Conservation (phyloP, 73 alveolate species). For the Tetrahymena thermophila region DNA sequence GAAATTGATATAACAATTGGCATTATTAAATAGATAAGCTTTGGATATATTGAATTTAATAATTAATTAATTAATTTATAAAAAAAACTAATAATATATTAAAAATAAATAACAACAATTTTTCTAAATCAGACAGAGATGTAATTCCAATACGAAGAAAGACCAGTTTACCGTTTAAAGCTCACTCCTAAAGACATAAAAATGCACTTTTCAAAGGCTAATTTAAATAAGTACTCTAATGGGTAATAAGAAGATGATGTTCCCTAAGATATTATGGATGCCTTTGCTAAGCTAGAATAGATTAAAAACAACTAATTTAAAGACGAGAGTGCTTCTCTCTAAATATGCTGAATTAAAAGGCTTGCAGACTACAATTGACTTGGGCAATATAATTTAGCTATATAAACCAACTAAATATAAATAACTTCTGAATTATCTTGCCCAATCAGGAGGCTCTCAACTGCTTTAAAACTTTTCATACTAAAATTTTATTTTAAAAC, state of each 20-base stretch:
- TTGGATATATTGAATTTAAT: too few species aligned
- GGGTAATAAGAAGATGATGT: not conserved
- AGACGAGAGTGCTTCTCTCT: not conserved
- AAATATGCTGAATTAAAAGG: not conserved
- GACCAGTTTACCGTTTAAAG: not conserved
- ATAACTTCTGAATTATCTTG: not conserved
- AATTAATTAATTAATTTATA: too few species aligned
- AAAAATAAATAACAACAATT: not conserved
- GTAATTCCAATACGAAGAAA: not conserved
- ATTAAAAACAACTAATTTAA: not conserved
- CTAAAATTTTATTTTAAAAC: too few species aligned
- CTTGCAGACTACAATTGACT: not conserved
- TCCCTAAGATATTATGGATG: not conserved
- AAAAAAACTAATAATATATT: not conserved
- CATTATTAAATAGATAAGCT: not conserved
- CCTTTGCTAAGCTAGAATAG: not conserved
- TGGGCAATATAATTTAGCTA: not conserved
- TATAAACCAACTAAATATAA: not conserved
- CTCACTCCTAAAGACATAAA: not conserved
- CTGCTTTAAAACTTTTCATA: too few species aligned
- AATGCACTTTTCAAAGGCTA: not conserved
- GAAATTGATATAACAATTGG: not conserved
- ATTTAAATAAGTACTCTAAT: not conserved
- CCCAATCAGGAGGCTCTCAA: not conserved
- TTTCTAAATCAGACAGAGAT: not conserved